Evolutionary conservation across 169 alveolate genomes (phyloP).

Genomic region (Plasmodium yoelii): DNA sequence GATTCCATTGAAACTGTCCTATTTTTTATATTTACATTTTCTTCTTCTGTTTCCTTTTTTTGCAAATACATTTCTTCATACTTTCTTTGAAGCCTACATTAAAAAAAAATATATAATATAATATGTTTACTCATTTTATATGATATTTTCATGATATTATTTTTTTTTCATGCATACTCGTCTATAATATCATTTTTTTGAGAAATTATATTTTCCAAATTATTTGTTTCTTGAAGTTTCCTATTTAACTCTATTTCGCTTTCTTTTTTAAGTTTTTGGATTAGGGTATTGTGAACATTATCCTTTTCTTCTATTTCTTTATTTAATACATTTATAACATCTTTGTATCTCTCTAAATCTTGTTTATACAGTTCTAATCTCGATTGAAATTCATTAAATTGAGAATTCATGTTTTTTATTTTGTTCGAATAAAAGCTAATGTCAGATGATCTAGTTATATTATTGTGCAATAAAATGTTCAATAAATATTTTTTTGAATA

Average conservation of each 20-base stretch:
- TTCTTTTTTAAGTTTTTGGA: constrained; percentile 76
- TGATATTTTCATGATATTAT: constrained; percentile 10
- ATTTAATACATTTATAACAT: constrained; percentile 75
- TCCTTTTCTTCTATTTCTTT: constrained; percentile 77
- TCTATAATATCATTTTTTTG: constrained; percentile 77
- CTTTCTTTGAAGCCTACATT: constrained; percentile 64
- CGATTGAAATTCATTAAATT: constrained; percentile 75
- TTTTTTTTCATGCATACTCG: constrained; percentile 51
- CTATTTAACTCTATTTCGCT: constrained; percentile 73
- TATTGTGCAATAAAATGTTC: constrained; percentile 74
- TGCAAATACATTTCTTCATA: constrained; percentile 77
- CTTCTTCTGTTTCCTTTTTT: constrained; percentile 77
- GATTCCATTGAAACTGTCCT: constrained; percentile 78
- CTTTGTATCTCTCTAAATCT: constrained; percentile 77
- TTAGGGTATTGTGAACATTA: constrained; percentile 64
- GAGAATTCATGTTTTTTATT: constrained; percentile 75
- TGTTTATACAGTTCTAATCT: constrained; percentile 76
- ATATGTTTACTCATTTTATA: not conserved
- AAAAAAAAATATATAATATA: constrained; percentile 13
- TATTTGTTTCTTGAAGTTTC: constrained; percentile 73
- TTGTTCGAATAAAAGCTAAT: constrained; percentile 76
- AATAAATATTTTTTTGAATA: constrained; percentile 74
- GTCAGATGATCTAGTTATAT: constrained; percentile 76
- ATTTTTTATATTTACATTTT: constrained; percentile 77
- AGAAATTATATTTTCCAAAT: constrained; percentile 75